Evolutionary conservation across 2,329 filamentous ascomycete species (phyloP), one percentile per base, ranked within the genome.

Genomic region (Pseudogymnoascus sp.): DNA sequence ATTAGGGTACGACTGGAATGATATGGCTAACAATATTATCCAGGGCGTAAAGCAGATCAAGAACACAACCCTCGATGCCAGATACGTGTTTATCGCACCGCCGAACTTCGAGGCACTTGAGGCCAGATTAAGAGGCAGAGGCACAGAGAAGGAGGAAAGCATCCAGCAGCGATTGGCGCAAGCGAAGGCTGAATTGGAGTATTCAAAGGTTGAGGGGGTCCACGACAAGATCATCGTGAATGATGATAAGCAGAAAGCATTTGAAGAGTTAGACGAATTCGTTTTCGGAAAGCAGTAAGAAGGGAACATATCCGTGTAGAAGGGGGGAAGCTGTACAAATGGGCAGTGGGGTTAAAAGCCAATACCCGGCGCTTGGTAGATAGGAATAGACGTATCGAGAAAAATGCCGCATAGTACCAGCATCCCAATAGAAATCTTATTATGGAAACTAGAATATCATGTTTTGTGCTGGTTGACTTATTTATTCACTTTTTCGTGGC

Each of bases 41-140:
- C 64, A 85, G 82, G 92, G 92, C 63, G 91, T 97, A 62, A 96
- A 96, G 78, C 92, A 97, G 76, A 89, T 97, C 70, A 91, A 91
- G 74, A 81, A 82, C 64, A 89, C 87, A 58, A 80, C 80, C 67
- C 82, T 92, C 64, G 81, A 86, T 61, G 89, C 91, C 6, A 85
- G 90, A 61, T 96, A 90, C 76, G 76, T 96, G 66, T 96, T 96
- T 75, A 82, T 97, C 64, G 84, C 88, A 35, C 92, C 92, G 11
- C 93, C 92, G 0, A 88, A 83, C 3, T 76, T 89, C 66, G 84
- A 88, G 68, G 81, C 85, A 58, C 79, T 97, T 37, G 91, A 96
- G 77, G 73, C 81, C 69, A 81, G 90, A 39, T 78, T 95, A 59
- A 81, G 89, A 50, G 88, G 87, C 34, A 81, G 90, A 62, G 87